Conservation (phyloP, 169 alveolate species). For the Plasmodium knowlesi region DNA sequence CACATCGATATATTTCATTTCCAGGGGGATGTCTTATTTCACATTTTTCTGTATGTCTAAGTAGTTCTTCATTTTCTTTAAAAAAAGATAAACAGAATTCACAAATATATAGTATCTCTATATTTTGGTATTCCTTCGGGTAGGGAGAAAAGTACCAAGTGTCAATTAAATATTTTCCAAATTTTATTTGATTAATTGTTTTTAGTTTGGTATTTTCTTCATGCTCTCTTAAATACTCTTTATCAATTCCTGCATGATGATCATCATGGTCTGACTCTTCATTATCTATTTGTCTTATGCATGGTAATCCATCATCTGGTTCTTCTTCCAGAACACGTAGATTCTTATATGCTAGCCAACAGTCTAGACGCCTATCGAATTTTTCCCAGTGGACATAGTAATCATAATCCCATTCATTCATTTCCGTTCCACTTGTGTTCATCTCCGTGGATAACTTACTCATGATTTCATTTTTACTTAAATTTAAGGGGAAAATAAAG, state of each 20-base stretch:
- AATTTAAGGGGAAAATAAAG: conserved; percentile 14
- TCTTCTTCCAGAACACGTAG: conserved; percentile 85
- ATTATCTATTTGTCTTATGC: conserved; percentile 75
- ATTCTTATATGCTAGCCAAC: conserved; percentile 90
- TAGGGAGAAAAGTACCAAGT: conserved; percentile 99
- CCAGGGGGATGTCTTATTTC: conserved; percentile 97
- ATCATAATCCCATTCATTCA: conserved; percentile 84
- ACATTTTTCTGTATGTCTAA: conserved; percentile 91
- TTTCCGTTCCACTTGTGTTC: conserved; percentile 5
- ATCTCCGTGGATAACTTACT: conserved; percentile 51
- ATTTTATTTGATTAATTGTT: conserved; percentile 93
- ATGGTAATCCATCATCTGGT: conserved; percentile 81
- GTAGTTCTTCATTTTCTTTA: conserved; percentile 88
- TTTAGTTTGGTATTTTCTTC: conserved; percentile 96
- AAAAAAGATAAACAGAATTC: conserved; percentile 96
- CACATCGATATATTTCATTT: conserved; percentile 96
- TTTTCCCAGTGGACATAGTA: conserved; percentile 92
- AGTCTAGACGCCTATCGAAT: conserved; percentile 89
- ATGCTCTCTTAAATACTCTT: conserved; percentile 92
- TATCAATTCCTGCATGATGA: conserved; percentile 91
- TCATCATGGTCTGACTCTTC: conserved; percentile 81
- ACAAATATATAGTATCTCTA: conserved; percentile 94
- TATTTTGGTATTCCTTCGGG: conserved; percentile 95
- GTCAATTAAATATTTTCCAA: conserved; percentile 94
- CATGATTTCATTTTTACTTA: conserved; percentile 11